Evolutionary conservation across 2,329 filamentous ascomycete genomes (phyloP).

Genomic region (Apiospora hydei): DNA sequence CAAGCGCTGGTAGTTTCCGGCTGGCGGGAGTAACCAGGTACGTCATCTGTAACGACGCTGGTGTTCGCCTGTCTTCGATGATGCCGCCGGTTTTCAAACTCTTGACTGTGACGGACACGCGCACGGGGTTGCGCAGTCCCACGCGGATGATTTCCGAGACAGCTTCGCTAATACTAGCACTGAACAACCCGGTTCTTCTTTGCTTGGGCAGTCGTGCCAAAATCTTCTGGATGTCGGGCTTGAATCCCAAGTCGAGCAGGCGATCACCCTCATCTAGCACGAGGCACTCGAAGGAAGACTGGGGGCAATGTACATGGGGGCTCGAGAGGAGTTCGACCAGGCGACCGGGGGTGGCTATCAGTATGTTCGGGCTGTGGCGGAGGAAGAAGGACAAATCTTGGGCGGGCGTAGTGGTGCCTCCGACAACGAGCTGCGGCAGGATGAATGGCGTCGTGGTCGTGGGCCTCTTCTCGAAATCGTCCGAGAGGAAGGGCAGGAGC

Average conservation of each 20-base stretch:
- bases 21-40: conserved; percentile 79
- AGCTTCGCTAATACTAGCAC: conserved; percentile 93
- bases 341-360: conserved; percentile 90
- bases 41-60: conserved; percentile 90
- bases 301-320: conserved; percentile 84
- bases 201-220: conserved; percentile 88
- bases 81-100: conserved; percentile 69
- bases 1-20: conserved; percentile 80
- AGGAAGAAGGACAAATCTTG: conserved; percentile 89
- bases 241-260: conserved; percentile 91
- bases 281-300: conserved; percentile 89
- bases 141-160: conserved; percentile 92
- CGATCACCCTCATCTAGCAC: conserved; percentile 96
- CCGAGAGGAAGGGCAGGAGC: conserved; percentile 62
- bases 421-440: conserved; percentile 87
- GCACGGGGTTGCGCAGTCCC: conserved; percentile 91
- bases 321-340: conserved; percentile 87
- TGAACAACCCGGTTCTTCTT: conserved; percentile 90
- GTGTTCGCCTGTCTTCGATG: conserved; percentile 83
- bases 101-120: conserved; percentile 93
- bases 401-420: conserved; percentile 78
- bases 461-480: conserved; percentile 64
- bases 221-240: conserved; percentile 87
- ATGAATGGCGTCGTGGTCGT: conserved; percentile 59
- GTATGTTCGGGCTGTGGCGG: conserved; percentile 82